A percentile compares a stretch with the other conserved stretches of the same genome.
phyloP scores from a whole-genome alignment of 352 stramenopile genomes.

The Globisporangium middletonii region DNA sequence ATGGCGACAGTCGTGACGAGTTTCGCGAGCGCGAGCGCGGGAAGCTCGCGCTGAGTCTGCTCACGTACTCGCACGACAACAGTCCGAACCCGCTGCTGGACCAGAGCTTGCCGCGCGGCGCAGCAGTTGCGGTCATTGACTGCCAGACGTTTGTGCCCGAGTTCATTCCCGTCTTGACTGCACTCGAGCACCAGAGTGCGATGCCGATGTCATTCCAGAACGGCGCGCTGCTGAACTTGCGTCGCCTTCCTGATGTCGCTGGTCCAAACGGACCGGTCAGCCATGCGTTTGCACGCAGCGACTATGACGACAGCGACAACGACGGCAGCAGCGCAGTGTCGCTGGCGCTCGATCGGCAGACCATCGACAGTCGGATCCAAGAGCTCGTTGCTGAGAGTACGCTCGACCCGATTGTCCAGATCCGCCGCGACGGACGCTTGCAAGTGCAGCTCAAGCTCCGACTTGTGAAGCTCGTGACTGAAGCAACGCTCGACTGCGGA shows the following conservation, averaged over 20 bases:
- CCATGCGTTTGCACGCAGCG: background rate
- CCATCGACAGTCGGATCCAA: background rate
- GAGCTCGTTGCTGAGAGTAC: constrained; percentile 46
- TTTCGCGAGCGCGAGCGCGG: constrained; percentile 51
- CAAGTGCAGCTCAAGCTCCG: constrained; percentile 23
- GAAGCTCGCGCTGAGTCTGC: constrained; percentile 58
- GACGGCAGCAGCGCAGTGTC: background rate
- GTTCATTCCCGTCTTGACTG: constrained; percentile 81
- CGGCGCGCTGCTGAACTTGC: constrained; percentile 68
- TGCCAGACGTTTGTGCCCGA: constrained; percentile 85
- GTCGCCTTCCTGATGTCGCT: constrained; percentile 1
- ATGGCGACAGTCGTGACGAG: constrained; percentile 66
- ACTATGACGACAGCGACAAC: constrained; percentile 4
- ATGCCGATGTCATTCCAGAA: constrained; percentile 71
- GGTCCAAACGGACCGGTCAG: background rate
- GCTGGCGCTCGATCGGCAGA: background rate
- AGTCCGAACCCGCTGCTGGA: constrained; percentile 44
- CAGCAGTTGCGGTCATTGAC: constrained; percentile 76
- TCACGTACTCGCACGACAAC: constrained; percentile 61
- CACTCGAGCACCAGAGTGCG: constrained; percentile 67
- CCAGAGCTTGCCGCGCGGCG: constrained; percentile 42
- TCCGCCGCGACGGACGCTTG: constrained; percentile 51
- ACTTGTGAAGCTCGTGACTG: constrained; percentile 36
- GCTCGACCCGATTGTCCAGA: constrained; percentile 76
- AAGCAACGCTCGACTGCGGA: constrained; percentile 56